Conservation (phyloP, 208 protist species). For the Hexamita inflata region DNA sequence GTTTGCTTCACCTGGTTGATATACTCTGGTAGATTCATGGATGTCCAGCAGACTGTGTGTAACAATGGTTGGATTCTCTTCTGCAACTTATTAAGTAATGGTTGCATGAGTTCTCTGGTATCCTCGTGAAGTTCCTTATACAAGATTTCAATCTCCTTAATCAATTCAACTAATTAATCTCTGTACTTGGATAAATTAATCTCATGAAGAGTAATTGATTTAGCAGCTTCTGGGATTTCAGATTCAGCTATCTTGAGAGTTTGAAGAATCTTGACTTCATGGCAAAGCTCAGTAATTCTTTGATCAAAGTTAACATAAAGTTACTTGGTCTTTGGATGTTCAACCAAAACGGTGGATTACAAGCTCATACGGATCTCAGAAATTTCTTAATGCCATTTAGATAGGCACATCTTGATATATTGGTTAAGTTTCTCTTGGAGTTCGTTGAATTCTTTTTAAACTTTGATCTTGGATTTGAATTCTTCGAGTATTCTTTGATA, state of each 20-base stretch:
- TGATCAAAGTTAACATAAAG: conserved; percentile 89
- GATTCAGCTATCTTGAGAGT: conserved; percentile 64
- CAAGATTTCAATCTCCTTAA: conserved; percentile 50
- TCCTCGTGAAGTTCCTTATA: conserved; percentile 32
- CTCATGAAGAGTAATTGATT: conserved; percentile 75
- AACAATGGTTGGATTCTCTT: conserved; percentile 56
- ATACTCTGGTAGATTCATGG: conserved; percentile 80
- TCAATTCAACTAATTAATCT: conserved; percentile 52
- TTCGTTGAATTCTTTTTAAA: conserved; percentile 79
- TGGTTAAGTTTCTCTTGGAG: conserved; percentile 68
- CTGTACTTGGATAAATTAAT: conserved; percentile 62
- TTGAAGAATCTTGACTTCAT: conserved; percentile 73
- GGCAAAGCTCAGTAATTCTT: conserved; percentile 79
- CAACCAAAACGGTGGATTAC: conserved; percentile 75
- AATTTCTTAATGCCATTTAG: conserved; percentile 55
- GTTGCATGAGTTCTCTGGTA: conserved; percentile 57
- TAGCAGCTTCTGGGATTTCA: conserved; percentile 65
- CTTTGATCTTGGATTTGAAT: no score
- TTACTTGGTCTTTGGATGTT: conserved; percentile 63
- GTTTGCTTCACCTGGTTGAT: conserved; percentile 48
- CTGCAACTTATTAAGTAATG: conserved; percentile 68
- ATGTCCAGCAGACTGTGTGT: conserved; percentile 43
- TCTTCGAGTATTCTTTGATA: no score
- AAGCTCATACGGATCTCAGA: conserved; percentile 71
- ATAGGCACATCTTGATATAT: conserved; percentile 77